phyloP scores from a whole-genome alignment of 345 rosid genomes.

The Acer campestre region DNA sequence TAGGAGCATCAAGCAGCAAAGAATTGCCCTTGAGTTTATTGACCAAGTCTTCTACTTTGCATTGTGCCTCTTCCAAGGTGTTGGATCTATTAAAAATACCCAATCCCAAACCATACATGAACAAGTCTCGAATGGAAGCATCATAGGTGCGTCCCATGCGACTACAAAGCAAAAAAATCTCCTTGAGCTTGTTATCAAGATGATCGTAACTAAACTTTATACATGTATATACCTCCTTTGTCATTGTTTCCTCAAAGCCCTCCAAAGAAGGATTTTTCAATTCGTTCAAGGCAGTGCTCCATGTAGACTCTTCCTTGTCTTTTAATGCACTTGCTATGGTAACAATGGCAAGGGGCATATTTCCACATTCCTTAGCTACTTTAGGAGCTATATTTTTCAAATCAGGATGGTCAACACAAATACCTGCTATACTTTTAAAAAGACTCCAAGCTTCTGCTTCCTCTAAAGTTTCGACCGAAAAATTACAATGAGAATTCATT shows the following conservation, averaged over 20 bases:
- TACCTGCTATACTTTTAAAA: neutral
- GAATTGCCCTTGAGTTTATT: slow-evolving; percentile 4
- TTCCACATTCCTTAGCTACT: slow-evolving; percentile 2
- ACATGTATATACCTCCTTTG: neutral
- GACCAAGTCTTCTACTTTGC: neutral
- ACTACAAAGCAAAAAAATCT: slow-evolving; percentile 23
- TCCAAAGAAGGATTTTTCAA: neutral
- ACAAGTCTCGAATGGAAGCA: neutral
- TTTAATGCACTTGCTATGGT: slow-evolving; percentile 2
- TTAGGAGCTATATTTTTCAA: neutral
- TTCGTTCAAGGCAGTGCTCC: neutral
- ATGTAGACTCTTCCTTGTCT: neutral
- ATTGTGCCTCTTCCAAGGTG: slow-evolving; percentile 17
- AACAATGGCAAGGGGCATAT: slow-evolving; percentile 13
- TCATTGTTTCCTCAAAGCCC: neutral
- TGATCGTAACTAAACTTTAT: slow-evolving; percentile 3
- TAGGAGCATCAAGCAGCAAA: slow-evolving; percentile 1
- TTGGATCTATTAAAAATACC: neutral
- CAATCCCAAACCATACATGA: slow-evolving; percentile 24
- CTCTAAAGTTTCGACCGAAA: neutral
- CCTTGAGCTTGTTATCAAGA: neutral
- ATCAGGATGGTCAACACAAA: neutral
- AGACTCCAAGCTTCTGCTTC: slow-evolving; percentile 12
- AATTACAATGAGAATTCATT: neutral
- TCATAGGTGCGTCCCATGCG: neutral